Percentiles rank a stretch among this genome's conserved stretches.
Conservation (phyloP, 768 basidiomycete species). For the Suillus fuscotomentosus region DNA sequence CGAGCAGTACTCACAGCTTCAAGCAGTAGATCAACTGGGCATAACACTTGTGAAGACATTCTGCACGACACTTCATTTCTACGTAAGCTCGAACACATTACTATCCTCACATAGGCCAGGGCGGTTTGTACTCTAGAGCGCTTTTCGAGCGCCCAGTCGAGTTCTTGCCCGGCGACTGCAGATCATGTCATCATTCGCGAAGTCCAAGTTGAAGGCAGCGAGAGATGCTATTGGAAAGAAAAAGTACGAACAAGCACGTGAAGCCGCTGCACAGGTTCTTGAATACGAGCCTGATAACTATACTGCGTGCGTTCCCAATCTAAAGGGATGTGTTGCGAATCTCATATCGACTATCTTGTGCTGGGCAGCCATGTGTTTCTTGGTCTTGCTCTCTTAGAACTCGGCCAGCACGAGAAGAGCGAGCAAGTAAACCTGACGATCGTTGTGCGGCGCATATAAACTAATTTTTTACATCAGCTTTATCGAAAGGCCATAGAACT, state of each 20-base stretch:
- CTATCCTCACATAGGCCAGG: background rate
- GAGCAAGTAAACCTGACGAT: constrained; percentile 71
- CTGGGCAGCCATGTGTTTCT: constrained; percentile 76
- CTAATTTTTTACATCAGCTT: constrained; percentile 49
- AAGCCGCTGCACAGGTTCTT: constrained; percentile 63
- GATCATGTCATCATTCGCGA: constrained; percentile 46
- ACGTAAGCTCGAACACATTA: background rate
- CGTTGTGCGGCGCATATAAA: constrained; percentile 26
- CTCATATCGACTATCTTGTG: constrained; percentile 7
- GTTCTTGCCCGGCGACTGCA: constrained; percentile 5
- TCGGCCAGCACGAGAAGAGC: constrained; percentile 66
- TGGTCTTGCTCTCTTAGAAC: constrained; percentile 75
- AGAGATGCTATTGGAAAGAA: constrained; percentile 76
- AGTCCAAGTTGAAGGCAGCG: constrained; percentile 75
- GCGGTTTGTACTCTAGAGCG: background rate
- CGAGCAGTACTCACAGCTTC: background rate
- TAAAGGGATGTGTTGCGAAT: constrained; percentile 12
- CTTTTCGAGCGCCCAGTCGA: background rate
- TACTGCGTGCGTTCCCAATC: constrained; percentile 63
- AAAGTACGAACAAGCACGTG: constrained; percentile 65
- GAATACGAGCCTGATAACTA: constrained; percentile 83
- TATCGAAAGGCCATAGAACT: constrained; percentile 75
- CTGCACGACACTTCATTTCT: background rate
- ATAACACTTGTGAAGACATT: background rate
- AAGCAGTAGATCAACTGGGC: background rate